Evolutionary conservation across 345 rosid species (phyloP).

Genomic region (Syzygium jambos): DNA sequence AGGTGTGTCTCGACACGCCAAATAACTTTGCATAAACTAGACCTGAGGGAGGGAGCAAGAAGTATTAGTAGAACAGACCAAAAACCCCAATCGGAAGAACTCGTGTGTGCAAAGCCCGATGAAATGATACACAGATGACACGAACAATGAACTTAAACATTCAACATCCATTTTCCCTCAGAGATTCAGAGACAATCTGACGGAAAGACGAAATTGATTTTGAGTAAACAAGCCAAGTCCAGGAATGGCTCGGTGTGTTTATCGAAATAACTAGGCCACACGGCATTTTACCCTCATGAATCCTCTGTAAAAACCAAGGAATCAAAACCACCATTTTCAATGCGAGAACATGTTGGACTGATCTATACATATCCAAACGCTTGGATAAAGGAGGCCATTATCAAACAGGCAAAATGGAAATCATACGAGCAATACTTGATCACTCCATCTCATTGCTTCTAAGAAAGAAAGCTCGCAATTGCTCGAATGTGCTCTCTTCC

Average conservation of each 20-base stretch:
- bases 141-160: background rate
- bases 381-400: background rate
- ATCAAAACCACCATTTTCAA: background rate
- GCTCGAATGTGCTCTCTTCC: background rate
- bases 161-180: background rate
- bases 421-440: background rate
- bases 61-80: background rate
- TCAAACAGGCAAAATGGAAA: background rate
- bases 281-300: background rate
- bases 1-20: slow-evolving; percentile 32
- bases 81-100: background rate
- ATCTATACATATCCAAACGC: background rate
- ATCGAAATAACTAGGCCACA: background rate
- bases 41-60: slow-evolving; percentile 12
- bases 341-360: background rate
- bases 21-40: slow-evolving; percentile 33
- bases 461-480: background rate
- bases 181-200: background rate
- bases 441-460: background rate
- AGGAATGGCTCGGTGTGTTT: background rate
- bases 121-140: background rate
- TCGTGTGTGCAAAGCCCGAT: rapidly evolving
- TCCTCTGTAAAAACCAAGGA: background rate
- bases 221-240: background rate
- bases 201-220: background rate